Conservation (phyloP, 2,329 filamentous ascomycete genomes). For the Trichoderma semiorbis region DNA sequence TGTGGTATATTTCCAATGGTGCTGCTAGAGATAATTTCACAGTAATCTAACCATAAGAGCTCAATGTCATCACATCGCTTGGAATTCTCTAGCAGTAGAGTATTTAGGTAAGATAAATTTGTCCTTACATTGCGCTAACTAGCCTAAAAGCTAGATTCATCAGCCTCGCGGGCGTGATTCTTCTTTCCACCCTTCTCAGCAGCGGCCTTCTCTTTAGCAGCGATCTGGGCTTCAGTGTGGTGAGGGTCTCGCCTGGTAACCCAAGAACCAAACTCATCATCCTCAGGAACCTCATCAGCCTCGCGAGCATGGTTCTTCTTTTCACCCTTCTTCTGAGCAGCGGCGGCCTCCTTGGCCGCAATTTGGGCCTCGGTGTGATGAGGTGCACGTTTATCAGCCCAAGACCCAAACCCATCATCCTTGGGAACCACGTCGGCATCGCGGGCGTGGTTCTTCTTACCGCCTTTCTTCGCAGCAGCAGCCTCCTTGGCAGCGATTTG, state of each 20-base stretch:
- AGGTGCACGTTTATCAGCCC: too few species aligned
- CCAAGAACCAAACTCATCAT: neutral
- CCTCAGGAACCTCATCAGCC: neutral
- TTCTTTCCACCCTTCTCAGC: neutral
- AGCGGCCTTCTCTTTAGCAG: neutral
- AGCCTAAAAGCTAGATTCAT: neutral
- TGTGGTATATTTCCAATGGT: neutral
- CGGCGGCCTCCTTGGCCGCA: neutral
- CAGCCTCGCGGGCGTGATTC: neutral
- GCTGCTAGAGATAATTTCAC: neutral
- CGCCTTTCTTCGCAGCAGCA: neutral
- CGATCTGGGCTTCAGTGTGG: neutral
- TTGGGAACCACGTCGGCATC: neutral
- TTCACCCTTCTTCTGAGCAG: neutral
- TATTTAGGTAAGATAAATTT: neutral
- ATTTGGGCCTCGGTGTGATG: neutral
- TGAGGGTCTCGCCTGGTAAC: neutral
- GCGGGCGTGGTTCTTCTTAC: neutral
- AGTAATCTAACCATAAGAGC: neutral
- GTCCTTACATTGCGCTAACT: neutral
- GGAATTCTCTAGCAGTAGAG: neutral
- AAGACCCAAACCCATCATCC: neutral
- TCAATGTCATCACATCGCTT: neutral
- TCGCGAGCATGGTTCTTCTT: neutral
- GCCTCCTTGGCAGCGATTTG: neutral